Base-by-base conservation (phyloP, 2,329 filamentous ascomycete genomes). In the Sporothrix phasma region DNA sequence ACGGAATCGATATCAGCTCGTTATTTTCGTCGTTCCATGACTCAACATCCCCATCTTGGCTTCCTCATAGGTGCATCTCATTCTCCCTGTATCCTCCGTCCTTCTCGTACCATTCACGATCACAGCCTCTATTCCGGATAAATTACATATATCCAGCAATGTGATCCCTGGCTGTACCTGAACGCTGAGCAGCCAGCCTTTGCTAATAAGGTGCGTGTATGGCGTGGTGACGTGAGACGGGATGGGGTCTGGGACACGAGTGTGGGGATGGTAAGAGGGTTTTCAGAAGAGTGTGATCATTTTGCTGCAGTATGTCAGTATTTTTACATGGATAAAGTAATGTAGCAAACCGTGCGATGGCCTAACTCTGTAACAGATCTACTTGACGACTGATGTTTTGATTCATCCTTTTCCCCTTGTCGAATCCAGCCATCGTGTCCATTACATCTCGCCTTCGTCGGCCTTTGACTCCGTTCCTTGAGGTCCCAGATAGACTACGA, bases 131-230 rank as follows among this genome's bases (percentile, higher is more conserved):
- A 34, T 60, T 39, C 41, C 41, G 56, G 56, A 46, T 39, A 46
- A 26, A 60, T 46, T 46, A 46, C 56, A 46, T 60, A 60, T 60
- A 29, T 60, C 41, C 17, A 34, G n/a, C 6, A n/a, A 39, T 41
- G 39, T 60, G 41, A 45, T n/a, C 54, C 54, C 54, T 59, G 54
- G 54, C 54, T 24, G 39, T 59, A 13, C 37, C 54, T 37, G 54
- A 59, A 59, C 22, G 37, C 54, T 59, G 54, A 59, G 54, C 54
- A 37, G 56, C 56, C 41, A 46, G 24, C 41, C 41, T 37, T 15
- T 59, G 24, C 31, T 60, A 31, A 29, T 46, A 31, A 29, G 46
- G 26, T 19, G 24, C 26, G 26, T 45, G 56, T 60, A 39, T 56
- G 51, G 19, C 11, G 51, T 37, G 51, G 51, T 15, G 51, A 56